These are phyloP conservation scores for Suhomyces guaymorum DNA, from an alignment of 1,139 yeast species.

Conservation along the genomic window DNA sequence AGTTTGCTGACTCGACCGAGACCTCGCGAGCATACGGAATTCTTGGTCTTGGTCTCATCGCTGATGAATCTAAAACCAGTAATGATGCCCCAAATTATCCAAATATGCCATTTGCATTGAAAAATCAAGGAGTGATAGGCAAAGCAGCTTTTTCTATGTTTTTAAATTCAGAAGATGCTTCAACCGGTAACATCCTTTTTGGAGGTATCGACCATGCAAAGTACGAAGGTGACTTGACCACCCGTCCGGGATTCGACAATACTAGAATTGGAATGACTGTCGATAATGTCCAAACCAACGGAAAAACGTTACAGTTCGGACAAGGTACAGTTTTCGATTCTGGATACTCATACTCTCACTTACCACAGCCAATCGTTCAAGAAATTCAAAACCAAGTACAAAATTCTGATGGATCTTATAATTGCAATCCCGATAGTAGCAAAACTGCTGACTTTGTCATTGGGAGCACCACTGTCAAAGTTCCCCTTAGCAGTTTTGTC, in stretches of 20 bases:
- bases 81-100: neutral
- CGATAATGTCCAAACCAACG: constrained; percentile 2
- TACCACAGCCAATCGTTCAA: constrained; percentile 1
- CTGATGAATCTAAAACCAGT: neutral
- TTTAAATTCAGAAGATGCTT: constrained; percentile 7
- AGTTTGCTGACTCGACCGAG: constrained; percentile 56
- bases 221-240: constrained; percentile 19
- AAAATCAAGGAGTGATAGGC: constrained; percentile 19
- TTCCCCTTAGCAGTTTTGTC: constrained; percentile 5
- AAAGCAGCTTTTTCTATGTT: constrained; percentile 32
- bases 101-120: constrained; percentile 24
- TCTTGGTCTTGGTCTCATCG: constrained; percentile 52
- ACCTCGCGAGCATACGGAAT: constrained; percentile 58
- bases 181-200: constrained; percentile 22
- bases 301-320: neutral
- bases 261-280: constrained; percentile 2
- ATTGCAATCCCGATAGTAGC: constrained; percentile 5
- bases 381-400: neutral
- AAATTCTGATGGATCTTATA: neutral
- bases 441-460: constrained; percentile 1
- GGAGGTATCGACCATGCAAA: constrained; percentile 24
- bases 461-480: constrained; percentile 5
- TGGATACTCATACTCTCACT: constrained; percentile 4
- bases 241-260: constrained; percentile 2
- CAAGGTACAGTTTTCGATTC: constrained; percentile 5